phyloP scores from a whole-genome alignment of 1,284 basidiomycete species.

The Cryptococcus wingfieldii region DNA sequence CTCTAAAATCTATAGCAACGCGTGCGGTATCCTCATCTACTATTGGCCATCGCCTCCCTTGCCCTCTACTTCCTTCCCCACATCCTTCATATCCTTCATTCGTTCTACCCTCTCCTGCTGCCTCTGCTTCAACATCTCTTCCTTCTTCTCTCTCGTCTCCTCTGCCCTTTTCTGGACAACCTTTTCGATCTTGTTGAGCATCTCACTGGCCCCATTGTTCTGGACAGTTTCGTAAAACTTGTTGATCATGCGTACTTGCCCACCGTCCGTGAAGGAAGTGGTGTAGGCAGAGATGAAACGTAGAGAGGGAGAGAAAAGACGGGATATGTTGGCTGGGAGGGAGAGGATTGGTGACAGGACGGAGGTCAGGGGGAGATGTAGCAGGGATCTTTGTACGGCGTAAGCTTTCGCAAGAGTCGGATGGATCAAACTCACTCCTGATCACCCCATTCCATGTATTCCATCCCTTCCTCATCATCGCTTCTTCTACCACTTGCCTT shows the following conservation, averaged over 20 bases:
- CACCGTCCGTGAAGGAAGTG: slow-evolving; percentile 30
- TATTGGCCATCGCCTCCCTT: slow-evolving; percentile 9
- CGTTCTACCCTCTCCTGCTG: slow-evolving; percentile 2
- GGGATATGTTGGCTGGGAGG: slow-evolving; percentile 14
- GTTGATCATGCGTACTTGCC: slow-evolving; percentile 22
- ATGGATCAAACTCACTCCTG: slow-evolving; percentile 31
- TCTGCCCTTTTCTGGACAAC: slow-evolving; percentile 19
- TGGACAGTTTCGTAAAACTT: slow-evolving; percentile 18
- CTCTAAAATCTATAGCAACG: no score
- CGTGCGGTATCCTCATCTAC: neutral
- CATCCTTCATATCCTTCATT: slow-evolving; percentile 12
- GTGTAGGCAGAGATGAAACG: slow-evolving; percentile 26
- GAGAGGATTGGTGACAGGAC: slow-evolving; percentile 32
- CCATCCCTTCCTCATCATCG: slow-evolving; percentile 15
- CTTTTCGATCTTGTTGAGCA: slow-evolving; percentile 23
- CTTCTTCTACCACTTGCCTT: slow-evolving; percentile 9
- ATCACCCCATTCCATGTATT: slow-evolving; percentile 39
- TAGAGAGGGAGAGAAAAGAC: slow-evolving; percentile 26
- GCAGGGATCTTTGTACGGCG: slow-evolving; percentile 20
- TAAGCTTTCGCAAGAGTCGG: neutral
- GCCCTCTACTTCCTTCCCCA: slow-evolving; percentile 22
- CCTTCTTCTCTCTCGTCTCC: slow-evolving; percentile 20
- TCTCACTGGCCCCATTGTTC: slow-evolving; percentile 22
- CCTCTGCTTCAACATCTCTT: slow-evolving; percentile 13
- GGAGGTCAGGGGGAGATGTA: slow-evolving; percentile 37